Conservation (phyloP, 495 filamentous ascomycete species). For the Tuber microsphaerosporum region DNA sequence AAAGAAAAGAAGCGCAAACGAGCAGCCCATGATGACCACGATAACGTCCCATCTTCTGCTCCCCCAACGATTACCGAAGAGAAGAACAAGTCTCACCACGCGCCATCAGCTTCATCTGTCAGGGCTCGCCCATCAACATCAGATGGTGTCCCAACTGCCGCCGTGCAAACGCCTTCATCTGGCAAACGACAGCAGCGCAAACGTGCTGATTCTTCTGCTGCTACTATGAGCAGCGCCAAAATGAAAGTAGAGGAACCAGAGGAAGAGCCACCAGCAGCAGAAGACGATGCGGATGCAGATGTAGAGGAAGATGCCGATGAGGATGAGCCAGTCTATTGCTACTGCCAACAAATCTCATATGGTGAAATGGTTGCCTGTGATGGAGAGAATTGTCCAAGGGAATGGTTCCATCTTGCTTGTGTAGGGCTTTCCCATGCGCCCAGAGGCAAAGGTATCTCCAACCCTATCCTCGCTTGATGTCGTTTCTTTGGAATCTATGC, state of each 20-base stretch:
- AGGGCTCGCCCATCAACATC: constrained; percentile 30
- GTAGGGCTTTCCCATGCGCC: constrained; percentile 82
- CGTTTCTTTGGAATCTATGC: constrained; percentile 19
- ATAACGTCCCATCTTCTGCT: constrained; percentile 33
- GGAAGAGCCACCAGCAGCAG: constrained; percentile 16
- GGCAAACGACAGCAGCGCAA: constrained; percentile 27
- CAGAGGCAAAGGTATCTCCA: constrained; percentile 66
- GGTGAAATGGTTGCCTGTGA: constrained; percentile 99
- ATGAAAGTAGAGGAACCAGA: constrained; percentile 35
- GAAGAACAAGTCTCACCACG: constrained; percentile 8
- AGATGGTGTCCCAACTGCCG: constrained; percentile 17
- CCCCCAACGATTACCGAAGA: constrained; percentile 6
- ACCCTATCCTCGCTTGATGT: neutral
- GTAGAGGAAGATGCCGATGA: constrained; percentile 66
- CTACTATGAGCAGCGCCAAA: constrained; percentile 12
- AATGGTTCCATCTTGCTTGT: constrained; percentile 96
- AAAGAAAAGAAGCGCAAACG: constrained; percentile 48
- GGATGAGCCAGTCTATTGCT: constrained; percentile 83
- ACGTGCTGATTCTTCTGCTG: constrained; percentile 34
- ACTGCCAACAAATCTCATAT: constrained; percentile 86
- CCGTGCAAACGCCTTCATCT: constrained; percentile 12
- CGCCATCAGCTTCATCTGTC: neutral
- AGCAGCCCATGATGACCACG: constrained; percentile 44
- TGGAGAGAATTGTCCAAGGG: constrained; percentile 70
- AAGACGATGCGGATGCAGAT: constrained; percentile 49